Conservation (phyloP, 2,329 filamentous ascomycete species). For the Aspergillus carbonarius region DNA sequence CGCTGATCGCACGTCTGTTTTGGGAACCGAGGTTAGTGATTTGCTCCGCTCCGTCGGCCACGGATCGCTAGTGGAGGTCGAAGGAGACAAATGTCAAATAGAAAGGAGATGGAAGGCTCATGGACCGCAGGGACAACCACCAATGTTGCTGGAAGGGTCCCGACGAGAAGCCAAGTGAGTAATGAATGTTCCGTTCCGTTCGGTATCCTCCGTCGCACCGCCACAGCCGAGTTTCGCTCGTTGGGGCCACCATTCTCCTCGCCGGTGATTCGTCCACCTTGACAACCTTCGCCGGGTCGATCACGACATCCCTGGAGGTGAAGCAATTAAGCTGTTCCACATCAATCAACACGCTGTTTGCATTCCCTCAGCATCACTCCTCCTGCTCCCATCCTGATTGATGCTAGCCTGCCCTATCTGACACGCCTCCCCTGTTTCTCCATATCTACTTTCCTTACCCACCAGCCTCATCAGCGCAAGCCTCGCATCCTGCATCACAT, state of each 20-base stretch:
- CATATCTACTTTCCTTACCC: not conserved
- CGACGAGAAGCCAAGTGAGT: constrained; percentile 14
- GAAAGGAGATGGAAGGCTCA: not conserved
- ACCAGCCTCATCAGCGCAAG: not conserved
- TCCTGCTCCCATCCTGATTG: not conserved
- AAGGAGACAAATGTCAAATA: not conserved
- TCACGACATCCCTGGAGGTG: constrained; percentile 1
- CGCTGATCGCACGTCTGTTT: constrained; percentile 29
- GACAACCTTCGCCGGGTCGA: not conserved
- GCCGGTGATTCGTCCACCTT: not conserved
- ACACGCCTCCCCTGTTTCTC: not conserved
- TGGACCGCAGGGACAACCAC: constrained; percentile 20
- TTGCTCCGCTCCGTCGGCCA: not conserved
- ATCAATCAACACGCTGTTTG: not conserved
- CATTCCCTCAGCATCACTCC: not conserved
- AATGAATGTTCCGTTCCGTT: not conserved
- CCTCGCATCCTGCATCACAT: constrained; percentile 3
- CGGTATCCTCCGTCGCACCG: not conserved
- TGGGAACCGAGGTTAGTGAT: constrained; percentile 35
- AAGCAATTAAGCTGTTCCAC: not conserved
- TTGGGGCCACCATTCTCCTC: not conserved
- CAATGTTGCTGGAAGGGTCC: constrained; percentile 15
- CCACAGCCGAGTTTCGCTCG: not conserved
- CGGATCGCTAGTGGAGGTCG: not conserved
- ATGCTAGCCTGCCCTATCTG: not conserved